Conservation (phyloP, 441 rosid genomes). For the Geranium incanum region DNA sequence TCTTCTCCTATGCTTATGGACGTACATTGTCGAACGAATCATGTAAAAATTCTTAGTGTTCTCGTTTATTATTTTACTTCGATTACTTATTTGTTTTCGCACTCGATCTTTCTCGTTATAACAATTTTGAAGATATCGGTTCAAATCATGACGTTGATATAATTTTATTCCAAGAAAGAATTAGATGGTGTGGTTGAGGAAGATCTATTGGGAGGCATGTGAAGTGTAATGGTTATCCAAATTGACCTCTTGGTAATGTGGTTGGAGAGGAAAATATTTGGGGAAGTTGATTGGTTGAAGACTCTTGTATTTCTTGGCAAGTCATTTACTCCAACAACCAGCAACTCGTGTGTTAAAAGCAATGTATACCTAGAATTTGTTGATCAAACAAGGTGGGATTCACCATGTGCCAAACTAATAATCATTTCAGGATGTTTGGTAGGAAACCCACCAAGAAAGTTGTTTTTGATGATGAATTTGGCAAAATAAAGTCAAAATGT, state of each 20-base stretch:
- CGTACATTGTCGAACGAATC: no score
- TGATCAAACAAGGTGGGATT: not conserved
- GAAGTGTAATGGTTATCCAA: not conserved
- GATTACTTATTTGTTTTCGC: no score
- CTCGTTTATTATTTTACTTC: no score
- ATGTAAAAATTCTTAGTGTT: no score
- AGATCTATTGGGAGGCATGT: not conserved
- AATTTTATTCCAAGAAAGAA: no score
- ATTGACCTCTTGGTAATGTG: not conserved
- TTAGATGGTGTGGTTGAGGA: no score
- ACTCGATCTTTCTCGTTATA: no score
- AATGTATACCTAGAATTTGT: not conserved
- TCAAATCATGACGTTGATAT: no score
- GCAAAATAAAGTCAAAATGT: not conserved
- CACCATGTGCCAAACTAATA: not conserved
- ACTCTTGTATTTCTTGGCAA: not conserved
- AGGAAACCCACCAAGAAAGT: slow-evolving; percentile 6
- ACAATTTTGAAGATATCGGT: no score
- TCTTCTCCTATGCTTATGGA: no score
- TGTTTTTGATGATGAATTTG: not conserved
- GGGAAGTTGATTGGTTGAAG: not conserved
- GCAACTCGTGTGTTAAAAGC: not conserved
- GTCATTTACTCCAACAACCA: not conserved
- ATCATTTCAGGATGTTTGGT: slow-evolving; percentile 1
- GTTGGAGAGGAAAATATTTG: not conserved